phyloP scores from a whole-genome alignment of 805 yeast species.

The Yarrowia sp. region DNA sequence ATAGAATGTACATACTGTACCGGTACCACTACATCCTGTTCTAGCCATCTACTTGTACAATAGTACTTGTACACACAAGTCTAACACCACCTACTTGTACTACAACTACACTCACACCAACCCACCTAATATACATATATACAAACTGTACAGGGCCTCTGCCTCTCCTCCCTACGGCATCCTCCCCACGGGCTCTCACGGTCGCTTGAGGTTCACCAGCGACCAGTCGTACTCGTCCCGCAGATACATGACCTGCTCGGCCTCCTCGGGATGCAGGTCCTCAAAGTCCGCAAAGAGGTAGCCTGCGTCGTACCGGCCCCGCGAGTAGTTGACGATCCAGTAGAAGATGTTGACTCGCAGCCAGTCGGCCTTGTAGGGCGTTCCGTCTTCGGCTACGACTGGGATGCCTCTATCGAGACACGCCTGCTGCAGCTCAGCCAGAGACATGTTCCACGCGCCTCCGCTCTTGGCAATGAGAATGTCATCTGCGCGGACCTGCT shows the following conservation, averaged over 20 bases:
- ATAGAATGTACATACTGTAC: no score
- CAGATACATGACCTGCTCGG: conserved; percentile 11
- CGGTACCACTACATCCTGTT: no score
- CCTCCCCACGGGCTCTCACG: conserved; percentile 8
- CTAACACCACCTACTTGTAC: no score
- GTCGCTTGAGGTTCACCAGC: conserved; percentile 5
- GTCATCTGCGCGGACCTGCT: conserved; percentile 53
- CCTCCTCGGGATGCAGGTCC: conserved; percentile 6
- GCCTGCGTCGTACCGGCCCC: conserved; percentile 33
- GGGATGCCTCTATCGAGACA: conserved; percentile 52
- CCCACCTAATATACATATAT: no score
- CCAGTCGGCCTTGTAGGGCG: conserved; percentile 3
- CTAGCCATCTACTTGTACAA: no score
- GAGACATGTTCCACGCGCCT: conserved; percentile 48
- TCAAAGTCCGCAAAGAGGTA: conserved; percentile 28
- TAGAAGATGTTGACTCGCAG: conserved; percentile 27
- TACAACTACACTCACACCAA: no score
- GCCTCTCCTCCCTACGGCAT: background rate
- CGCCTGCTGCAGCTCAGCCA: conserved; percentile 49
- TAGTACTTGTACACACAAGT: no score
- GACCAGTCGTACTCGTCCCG: conserved; percentile 23
- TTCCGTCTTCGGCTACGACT: background rate
- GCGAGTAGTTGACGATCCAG: conserved; percentile 32
- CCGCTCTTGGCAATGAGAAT: conserved; percentile 44
- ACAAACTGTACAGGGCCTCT: no score